These are phyloP conservation scores for Auricularia sp. DNA, from an alignment of 768 basidiomycete species.

Conservation along the genomic window DNA sequence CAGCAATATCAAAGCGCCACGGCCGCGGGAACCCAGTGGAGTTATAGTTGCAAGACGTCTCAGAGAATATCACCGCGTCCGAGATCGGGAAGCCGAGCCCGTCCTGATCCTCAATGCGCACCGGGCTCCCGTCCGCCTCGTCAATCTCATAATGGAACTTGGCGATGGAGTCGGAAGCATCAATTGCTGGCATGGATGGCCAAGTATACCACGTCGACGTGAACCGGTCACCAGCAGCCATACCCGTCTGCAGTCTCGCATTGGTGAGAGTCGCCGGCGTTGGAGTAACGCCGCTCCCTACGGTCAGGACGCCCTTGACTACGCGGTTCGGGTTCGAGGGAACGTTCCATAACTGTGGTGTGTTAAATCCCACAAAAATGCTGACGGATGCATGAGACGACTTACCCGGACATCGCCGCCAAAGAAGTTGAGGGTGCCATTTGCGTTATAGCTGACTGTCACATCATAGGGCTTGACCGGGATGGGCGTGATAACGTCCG, in stretches of 20 bases:
- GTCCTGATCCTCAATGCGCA: not conserved
- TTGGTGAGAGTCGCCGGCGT: not conserved
- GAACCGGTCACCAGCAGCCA: not conserved
- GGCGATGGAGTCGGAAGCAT: not conserved
- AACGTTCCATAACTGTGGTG: not conserved
- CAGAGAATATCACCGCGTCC: not conserved
- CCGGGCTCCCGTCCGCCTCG: not conserved
- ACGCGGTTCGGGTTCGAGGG: not conserved
- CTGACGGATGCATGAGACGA: not conserved
- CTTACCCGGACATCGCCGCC: not conserved
- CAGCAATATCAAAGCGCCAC: too few relatives aligned
- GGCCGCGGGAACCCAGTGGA: too few relatives aligned
- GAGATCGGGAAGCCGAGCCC: not conserved
- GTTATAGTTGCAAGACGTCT: not conserved
- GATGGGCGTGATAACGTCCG: constrained; percentile 30
- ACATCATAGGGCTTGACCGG: not conserved
- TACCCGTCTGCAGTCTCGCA: not conserved
- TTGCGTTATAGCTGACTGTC: not conserved
- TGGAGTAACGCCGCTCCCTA: not conserved
- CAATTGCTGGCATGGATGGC: not conserved
- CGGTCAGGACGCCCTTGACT: not conserved
- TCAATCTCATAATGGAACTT: not conserved
- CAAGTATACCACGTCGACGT: not conserved
- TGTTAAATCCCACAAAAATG: not conserved
- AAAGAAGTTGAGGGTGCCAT: not conserved